Conservation (phyloP, 192 early-diverging fungal genomes). For the Backusella macrospora region DNA sequence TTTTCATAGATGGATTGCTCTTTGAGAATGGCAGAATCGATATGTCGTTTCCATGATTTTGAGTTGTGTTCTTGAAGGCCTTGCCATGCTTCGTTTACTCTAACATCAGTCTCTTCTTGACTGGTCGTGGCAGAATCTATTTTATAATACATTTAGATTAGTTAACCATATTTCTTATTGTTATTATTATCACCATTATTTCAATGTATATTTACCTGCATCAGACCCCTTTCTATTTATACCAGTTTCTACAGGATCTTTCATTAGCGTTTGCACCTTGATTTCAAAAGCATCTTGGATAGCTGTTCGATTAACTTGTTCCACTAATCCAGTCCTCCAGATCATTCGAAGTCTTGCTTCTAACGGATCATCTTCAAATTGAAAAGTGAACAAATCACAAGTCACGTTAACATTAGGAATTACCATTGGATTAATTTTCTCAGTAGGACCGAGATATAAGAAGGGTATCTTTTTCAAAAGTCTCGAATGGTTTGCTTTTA, state of each 20-base stretch:
- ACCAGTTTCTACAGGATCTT: background rate
- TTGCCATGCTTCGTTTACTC: slow-evolving; percentile 31
- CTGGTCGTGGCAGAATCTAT: background rate
- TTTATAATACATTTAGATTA: too few relatives aligned
- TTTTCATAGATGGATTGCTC: slow-evolving; percentile 14
- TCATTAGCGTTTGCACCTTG: slow-evolving; percentile 33
- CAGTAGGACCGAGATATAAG: slow-evolving; percentile 25
- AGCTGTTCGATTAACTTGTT: slow-evolving; percentile 40
- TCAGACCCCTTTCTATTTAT: slow-evolving; percentile 3
- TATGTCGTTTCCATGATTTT: slow-evolving; percentile 36
- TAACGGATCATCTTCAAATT: slow-evolving; percentile 52
- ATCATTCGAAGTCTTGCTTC: slow-evolving; percentile 40
- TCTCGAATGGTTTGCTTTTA: slow-evolving; percentile 32
- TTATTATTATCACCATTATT: background rate
- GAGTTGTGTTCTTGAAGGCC: slow-evolving; percentile 40
- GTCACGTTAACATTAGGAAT: slow-evolving; percentile 35
- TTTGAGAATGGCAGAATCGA: slow-evolving; percentile 19
- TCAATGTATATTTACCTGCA: background rate
- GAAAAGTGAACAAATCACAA: slow-evolving; percentile 35
- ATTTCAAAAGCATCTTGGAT: slow-evolving; percentile 43
- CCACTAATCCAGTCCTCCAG: slow-evolving; percentile 39
- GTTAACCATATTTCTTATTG: background rate
- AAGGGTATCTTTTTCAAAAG: slow-evolving; percentile 30
- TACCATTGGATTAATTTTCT: slow-evolving; percentile 27
- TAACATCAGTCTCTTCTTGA: slow-evolving; percentile 18